These are phyloP conservation scores for Paraphaeosphaeria sporulosa DNA, from an alignment of 2,329 filamentous ascomycete genomes.

Conservation along the genomic window DNA sequence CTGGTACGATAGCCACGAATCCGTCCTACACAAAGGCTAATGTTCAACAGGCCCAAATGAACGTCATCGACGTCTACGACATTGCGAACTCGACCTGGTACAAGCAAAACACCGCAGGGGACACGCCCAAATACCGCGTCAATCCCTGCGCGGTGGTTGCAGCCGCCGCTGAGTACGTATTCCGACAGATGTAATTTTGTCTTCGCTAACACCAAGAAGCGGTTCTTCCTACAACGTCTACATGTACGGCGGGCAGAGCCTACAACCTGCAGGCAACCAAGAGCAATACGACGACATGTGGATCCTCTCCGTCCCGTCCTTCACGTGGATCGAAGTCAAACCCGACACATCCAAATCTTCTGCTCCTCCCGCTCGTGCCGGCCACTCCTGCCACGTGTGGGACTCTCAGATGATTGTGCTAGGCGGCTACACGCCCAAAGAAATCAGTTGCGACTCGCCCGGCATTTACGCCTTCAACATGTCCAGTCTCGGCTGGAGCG, in stretches of 20 bases:
- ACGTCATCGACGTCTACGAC: conserved; percentile 81
- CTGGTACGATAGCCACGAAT: conserved; percentile 60
- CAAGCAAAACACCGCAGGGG: conserved; percentile 71
- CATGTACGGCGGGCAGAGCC: conserved; percentile 78
- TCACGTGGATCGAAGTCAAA: conserved; percentile 78
- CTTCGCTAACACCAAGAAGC: conserved; percentile 34
- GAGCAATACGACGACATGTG: conserved; percentile 76
- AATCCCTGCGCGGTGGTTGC: conserved; percentile 77
- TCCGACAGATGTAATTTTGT: background rate
- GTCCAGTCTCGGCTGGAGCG: conserved; percentile 72
- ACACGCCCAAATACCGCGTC: conserved; percentile 65
- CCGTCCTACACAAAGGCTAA: conserved; percentile 15
- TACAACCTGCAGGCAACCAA: conserved; percentile 67
- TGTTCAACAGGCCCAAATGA: conserved; percentile 65
- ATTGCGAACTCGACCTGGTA: conserved; percentile 75
- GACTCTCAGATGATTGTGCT: conserved; percentile 82
- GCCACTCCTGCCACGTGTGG: conserved; percentile 80
- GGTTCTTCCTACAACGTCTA: conserved; percentile 80
- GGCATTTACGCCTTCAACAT: conserved; percentile 82
- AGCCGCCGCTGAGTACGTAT: conserved; percentile 67
- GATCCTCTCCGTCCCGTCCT: conserved; percentile 80
- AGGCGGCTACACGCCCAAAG: conserved; percentile 71
- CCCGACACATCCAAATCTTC: conserved; percentile 50
- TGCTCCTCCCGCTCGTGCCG: conserved; percentile 67
- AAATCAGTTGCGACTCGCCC: conserved; percentile 70